Conservation (phyloP, 257 asterid species). For the Coffea eugenioides region DNA sequence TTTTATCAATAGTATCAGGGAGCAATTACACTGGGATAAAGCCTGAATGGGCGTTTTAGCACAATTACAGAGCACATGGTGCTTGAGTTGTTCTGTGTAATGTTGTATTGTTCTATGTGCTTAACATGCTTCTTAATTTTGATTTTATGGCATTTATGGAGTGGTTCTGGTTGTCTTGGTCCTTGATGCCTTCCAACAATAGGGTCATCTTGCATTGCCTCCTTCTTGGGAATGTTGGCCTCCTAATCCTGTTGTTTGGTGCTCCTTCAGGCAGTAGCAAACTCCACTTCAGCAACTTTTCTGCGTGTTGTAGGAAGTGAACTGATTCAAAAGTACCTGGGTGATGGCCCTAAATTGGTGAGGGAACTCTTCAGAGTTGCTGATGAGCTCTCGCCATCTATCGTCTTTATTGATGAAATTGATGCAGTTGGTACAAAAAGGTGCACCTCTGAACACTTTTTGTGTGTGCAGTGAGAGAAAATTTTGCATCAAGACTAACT, state of each 20-base stretch:
- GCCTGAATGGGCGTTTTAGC: background rate
- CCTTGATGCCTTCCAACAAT: background rate
- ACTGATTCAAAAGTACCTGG: slow-evolving; percentile 84
- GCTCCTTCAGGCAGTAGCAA: slow-evolving; percentile 79
- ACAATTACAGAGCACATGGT: background rate
- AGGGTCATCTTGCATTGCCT: too few relatives aligned
- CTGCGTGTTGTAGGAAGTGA: slow-evolving; percentile 97
- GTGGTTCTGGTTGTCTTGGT: background rate
- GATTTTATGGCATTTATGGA: background rate
- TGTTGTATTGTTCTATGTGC: background rate
- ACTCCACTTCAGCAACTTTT: slow-evolving; percentile 96
- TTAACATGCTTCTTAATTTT: background rate
- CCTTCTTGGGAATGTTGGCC: background rate
- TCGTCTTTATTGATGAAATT: slow-evolving; percentile 91
- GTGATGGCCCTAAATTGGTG: slow-evolving; percentile 96
- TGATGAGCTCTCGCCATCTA: slow-evolving; percentile 91
- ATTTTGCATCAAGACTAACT: background rate
- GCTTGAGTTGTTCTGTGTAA: background rate
- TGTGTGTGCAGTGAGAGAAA: background rate
- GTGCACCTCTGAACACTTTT: slow-evolving; percentile 30
- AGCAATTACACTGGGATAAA: background rate
- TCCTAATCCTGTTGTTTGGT: background rate
- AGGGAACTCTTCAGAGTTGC: slow-evolving; percentile 97
- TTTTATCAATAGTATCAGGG: background rate
- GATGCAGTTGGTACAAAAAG: slow-evolving; percentile 94